Evolutionary conservation across 208 protist genomes (phyloP), one percentile per base, ranked within the genome.

Genomic region (Trichomonas vaginalis): DNA sequence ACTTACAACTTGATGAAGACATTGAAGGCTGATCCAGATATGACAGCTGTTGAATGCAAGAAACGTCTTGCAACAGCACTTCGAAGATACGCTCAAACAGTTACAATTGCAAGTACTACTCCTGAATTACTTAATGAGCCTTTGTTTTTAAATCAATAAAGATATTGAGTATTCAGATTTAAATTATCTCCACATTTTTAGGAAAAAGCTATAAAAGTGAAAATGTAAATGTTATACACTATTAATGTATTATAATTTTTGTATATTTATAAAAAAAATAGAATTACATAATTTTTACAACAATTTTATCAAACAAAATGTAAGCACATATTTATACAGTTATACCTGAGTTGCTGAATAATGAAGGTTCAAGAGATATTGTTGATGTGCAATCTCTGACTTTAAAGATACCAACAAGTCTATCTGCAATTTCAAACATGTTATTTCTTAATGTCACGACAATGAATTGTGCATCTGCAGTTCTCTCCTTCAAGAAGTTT

Each of bases 401-500:
- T 97, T 99, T 99, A 97, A 99, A 99, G 96, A 99, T 99, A 83
- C 99, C 99, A 37, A 97, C 95, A n/a, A 97, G 95, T 70, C 96
- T 56, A 96, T 97, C 96, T 32, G 97, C 97, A 9, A 97, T 37
- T 95, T 97, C 97, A 96, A 97, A 97, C 82, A 98, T 97, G 88
- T 98, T 98, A 96, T 98, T 98, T 56, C 98, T 96, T 12, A 99
- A 98, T 21, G 98, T 99, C 97, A 99, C 99, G 97, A 99, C 99
- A 95, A 99, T 98, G 97, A 99, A 99, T 97, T 99, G 99, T 14
- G 99, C 99, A 86, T 99, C 98, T 95, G 98, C 98, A 0, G 99
- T 99, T 95, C 99, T 98, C 49, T 99, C 98, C 95, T 97, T 97
- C n/a, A 98, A 95, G 92, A 97, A 97, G 96, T 99, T 98, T 37